phyloP scores from a whole-genome alignment of 2,329 filamentous ascomycete genomes.

The Colletotrichum sp. region DNA sequence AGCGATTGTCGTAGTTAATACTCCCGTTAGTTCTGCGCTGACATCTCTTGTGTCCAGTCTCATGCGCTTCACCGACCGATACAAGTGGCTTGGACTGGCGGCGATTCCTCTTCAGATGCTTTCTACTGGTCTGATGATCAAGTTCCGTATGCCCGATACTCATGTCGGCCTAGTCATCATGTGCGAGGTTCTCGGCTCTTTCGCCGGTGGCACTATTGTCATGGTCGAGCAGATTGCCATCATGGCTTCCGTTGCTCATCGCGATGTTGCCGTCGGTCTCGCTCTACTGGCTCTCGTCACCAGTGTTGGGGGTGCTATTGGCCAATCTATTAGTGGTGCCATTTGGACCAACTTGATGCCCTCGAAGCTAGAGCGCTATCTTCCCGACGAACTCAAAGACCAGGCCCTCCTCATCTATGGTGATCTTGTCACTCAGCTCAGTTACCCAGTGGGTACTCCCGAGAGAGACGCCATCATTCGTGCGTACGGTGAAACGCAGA shows the following conservation, averaged over 20 bases:
- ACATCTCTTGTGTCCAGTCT: constrained; percentile 18
- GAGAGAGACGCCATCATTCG: constrained; percentile 47
- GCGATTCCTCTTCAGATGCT: constrained; percentile 36
- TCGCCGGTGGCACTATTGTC: constrained; percentile 40
- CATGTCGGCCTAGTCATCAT: constrained; percentile 39
- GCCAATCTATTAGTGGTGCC: constrained; percentile 32
- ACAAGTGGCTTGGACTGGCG: constrained; percentile 34
- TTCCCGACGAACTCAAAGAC: constrained; percentile 40
- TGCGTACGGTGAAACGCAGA: constrained; percentile 54
- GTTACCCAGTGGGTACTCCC: constrained; percentile 43
- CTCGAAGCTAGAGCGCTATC: constrained; percentile 35
- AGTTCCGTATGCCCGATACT: constrained; percentile 36
- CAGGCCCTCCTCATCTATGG: constrained; percentile 49
- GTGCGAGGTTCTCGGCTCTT: constrained; percentile 41
- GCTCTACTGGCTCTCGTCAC: constrained; percentile 35
- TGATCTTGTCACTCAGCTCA: constrained; percentile 37
- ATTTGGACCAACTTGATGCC: constrained; percentile 43
- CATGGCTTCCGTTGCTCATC: constrained; percentile 35
- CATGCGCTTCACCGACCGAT: constrained; percentile 34
- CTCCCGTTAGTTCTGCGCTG: background rate
- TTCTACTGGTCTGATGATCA: constrained; percentile 34
- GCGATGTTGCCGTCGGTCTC: constrained; percentile 35
- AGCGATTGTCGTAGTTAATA: background rate
- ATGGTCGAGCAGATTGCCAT: constrained; percentile 52
- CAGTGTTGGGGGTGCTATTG: constrained; percentile 36